A percentile compares a stretch with the other conserved stretches of the same genome.
Evolutionary conservation across 1,284 basidiomycete genomes (phyloP).

Genomic region (Anthracocystis setariae): DNA sequence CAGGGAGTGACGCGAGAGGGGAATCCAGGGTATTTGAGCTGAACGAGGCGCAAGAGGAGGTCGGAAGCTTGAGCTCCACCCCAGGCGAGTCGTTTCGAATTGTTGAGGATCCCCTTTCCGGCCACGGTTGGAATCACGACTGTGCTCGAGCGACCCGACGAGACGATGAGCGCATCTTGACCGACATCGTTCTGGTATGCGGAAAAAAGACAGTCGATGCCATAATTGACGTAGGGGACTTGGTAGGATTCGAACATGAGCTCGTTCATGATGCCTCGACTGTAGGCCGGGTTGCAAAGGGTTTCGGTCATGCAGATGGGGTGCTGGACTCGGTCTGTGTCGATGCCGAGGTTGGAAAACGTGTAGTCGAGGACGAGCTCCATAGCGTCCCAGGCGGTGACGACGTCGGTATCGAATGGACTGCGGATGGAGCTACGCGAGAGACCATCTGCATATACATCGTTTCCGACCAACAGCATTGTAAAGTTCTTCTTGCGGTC

Average conservation of each 20-base stretch:
- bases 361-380: constrained; percentile 94
- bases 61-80: constrained; percentile 90
- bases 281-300: constrained; percentile 87
- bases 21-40: constrained; percentile 95
- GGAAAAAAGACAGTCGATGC: constrained; percentile 91
- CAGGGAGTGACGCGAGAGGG: constrained; percentile 71
- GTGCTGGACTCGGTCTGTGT: constrained; percentile 81
- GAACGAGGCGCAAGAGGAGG: constrained; percentile 88
- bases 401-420: constrained; percentile 63
- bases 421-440: constrained; percentile 54
- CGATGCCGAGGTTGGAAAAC: constrained; percentile 86
- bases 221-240: constrained; percentile 86
- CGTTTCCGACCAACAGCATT: constrained; percentile 60
- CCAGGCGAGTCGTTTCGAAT: constrained; percentile 80
- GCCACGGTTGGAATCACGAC: constrained; percentile 59
- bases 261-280: constrained; percentile 88
- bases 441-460: constrained; percentile 62
- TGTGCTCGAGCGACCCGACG: constrained; percentile 57
- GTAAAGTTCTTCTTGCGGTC: constrained; percentile 60
- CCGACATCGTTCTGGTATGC: constrained; percentile 72
- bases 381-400: constrained; percentile 65
- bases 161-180: constrained; percentile 59
- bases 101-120: constrained; percentile 57
- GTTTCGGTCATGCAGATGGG: constrained; percentile 95
- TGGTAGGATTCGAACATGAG: constrained; percentile 94